Evolutionary conservation across 805 yeast genomes (phyloP).

Genomic region (Ogataea ramenticola): DNA sequence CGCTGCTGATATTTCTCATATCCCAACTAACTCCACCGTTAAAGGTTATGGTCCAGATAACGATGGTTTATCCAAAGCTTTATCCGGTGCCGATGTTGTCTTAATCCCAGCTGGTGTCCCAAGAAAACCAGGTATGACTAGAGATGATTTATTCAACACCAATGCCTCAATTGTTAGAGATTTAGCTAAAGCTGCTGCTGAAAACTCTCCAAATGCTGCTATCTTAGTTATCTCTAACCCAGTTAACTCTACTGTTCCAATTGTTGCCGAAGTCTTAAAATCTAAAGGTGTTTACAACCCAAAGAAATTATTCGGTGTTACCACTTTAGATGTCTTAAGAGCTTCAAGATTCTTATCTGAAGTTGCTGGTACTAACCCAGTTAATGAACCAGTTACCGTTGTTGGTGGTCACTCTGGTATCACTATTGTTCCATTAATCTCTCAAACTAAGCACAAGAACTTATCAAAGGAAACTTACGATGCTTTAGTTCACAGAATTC

Average conservation of each 20-base stretch:
- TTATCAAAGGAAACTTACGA: slow-evolving; percentile 59
- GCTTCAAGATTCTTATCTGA: slow-evolving; percentile 77
- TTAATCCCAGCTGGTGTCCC: slow-evolving; percentile 97
- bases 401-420: slow-evolving; percentile 98
- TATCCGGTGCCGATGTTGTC: slow-evolving; percentile 76
- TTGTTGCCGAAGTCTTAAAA: slow-evolving; percentile 88
- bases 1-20: slow-evolving; percentile 91
- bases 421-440: slow-evolving; percentile 89
- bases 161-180: slow-evolving; percentile 94
- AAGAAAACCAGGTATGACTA: slow-evolving; percentile 98
- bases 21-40: slow-evolving; percentile 87
- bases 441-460: slow-evolving; percentile 68
- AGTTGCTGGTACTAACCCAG: slow-evolving; percentile 67
- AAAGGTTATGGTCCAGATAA: slow-evolving; percentile 83
- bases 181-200: slow-evolving; percentile 81
- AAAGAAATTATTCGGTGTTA: slow-evolving; percentile 89
- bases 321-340: slow-evolving; percentile 88
- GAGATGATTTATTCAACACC: slow-evolving; percentile 94
- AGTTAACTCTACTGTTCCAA: slow-evolving; percentile 95
- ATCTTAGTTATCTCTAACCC: slow-evolving; percentile 86
- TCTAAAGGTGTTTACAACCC: slow-evolving; percentile 84
- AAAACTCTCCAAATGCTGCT: slow-evolving; percentile 77
- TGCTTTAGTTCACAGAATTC: slow-evolving; percentile 78
- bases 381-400: slow-evolving; percentile 70
- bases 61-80: slow-evolving; percentile 59